Evolutionary conservation across 2,329 filamentous ascomycete genomes (phyloP).

Genomic region (Emmonsiellopsis sp.): DNA sequence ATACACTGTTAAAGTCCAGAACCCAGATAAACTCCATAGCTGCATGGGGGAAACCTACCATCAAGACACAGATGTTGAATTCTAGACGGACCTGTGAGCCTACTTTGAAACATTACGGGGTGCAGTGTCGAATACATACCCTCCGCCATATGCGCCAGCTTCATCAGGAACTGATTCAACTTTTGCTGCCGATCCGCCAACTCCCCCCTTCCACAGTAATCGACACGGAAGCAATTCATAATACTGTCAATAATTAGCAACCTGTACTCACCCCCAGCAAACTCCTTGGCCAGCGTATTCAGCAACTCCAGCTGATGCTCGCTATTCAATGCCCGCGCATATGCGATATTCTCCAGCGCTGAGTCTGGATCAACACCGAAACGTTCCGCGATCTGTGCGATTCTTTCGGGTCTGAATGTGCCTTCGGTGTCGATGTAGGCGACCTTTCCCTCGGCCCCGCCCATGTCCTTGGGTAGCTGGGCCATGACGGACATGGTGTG

Average conservation of each 20-base stretch:
- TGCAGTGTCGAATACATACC: slow-evolving; percentile 25
- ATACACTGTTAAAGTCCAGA: slow-evolving; percentile 1
- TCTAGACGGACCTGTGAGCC: slow-evolving; percentile 33
- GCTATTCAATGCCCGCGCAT: slow-evolving; percentile 56
- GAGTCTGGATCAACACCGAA: slow-evolving; percentile 52
- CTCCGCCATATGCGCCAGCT: slow-evolving; percentile 57
- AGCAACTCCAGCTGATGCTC: slow-evolving; percentile 58
- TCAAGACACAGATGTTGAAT: slow-evolving; percentile 58
- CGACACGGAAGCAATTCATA: slow-evolving; percentile 60
- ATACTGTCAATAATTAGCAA: slow-evolving; percentile 62
- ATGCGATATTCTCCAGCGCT: slow-evolving; percentile 59
- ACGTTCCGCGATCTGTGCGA: slow-evolving; percentile 57
- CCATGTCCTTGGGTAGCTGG: slow-evolving; percentile 48
- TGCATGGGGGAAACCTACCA: slow-evolving; percentile 33
- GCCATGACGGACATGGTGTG: slow-evolving; percentile 61
- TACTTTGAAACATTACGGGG: not conserved
- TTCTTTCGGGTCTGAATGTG: slow-evolving; percentile 59
- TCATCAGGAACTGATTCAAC: slow-evolving; percentile 56
- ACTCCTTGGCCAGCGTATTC: slow-evolving; percentile 52
- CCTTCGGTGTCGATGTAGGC: slow-evolving; percentile 61
- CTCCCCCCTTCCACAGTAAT: slow-evolving; percentile 59
- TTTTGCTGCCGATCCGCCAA: slow-evolving; percentile 61
- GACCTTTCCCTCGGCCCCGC: slow-evolving; percentile 60
- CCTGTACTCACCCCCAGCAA: slow-evolving; percentile 55
- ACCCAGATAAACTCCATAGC: not conserved